A percentile compares a stretch with the other conserved stretches of the same genome.
Evolutionary conservation across 106 monocot species (phyloP).

Genomic region (Allium cepa): DNA sequence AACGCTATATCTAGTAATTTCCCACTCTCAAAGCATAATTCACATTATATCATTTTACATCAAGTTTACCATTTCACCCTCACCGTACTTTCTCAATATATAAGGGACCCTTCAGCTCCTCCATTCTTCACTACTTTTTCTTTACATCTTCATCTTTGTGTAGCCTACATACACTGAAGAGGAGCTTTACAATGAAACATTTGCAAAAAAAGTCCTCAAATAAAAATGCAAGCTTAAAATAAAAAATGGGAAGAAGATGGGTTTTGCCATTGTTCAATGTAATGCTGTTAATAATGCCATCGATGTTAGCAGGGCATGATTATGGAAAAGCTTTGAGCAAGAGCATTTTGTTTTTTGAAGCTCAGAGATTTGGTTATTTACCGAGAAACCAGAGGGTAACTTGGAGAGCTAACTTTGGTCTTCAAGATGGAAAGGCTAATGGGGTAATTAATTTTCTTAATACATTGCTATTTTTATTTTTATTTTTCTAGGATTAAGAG

Average conservation of each 20-base stretch:
- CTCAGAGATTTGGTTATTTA: conserved; percentile 85
- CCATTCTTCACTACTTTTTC: neutral
- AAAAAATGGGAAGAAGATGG: neutral
- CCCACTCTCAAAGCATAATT: no score
- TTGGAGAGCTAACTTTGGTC: conserved; percentile 84
- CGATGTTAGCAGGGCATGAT: conserved; percentile 43
- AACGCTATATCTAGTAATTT: no score
- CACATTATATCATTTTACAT: no score
- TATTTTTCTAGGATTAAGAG: no score
- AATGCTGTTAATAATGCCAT: conserved; percentile 4
- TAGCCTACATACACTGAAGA: no score
- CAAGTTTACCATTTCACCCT: neutral
- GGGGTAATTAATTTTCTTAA: conserved; percentile 60
- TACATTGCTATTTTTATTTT: neutral
- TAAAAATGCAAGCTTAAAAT: neutral
- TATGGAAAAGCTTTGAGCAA: conserved; percentile 74
- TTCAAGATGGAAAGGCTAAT: conserved; percentile 73
- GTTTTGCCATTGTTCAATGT: neutral
- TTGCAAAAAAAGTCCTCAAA: neutral
- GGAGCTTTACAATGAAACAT: no score
- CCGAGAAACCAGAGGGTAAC: conserved; percentile 60
- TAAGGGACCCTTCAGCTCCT: conserved; percentile 5
- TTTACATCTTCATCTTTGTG: neutral
- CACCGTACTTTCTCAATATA: neutral
- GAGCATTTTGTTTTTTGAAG: conserved; percentile 92